phyloP scores from a whole-genome alignment of 2,329 filamentous ascomycete species.

The Aspergillus hortae region DNA sequence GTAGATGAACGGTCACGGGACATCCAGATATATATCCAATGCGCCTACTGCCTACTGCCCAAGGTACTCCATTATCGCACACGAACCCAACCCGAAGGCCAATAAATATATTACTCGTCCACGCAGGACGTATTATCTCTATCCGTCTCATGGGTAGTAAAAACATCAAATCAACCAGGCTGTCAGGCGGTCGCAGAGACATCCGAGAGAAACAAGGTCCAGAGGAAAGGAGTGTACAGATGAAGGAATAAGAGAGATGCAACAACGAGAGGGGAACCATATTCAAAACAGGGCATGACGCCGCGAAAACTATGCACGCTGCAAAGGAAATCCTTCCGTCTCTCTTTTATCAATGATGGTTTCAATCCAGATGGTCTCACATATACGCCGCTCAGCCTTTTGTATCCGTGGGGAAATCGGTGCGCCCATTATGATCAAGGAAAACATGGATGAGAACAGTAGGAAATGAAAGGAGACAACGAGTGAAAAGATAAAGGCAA shows the following conservation, averaged over 20 bases:
- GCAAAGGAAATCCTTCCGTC: constrained; percentile 3
- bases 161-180: constrained; percentile 13
- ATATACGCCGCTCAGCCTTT: constrained; percentile 17
- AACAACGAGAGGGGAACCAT: neutral
- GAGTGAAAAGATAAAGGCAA: constrained; percentile 1
- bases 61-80: neutral
- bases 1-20: no score
- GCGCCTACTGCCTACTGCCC: no score
- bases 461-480: constrained; percentile 6
- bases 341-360: neutral
- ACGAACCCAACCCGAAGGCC: neutral
- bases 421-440: constrained; percentile 13
- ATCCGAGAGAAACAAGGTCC: constrained; percentile 1
- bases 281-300: neutral
- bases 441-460: constrained; percentile 10
- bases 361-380: constrained; percentile 8
- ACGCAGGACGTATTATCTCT: constrained; percentile 16
- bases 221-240: constrained; percentile 2
- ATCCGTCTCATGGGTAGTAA: constrained; percentile 13
- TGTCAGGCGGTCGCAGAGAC: constrained; percentile 1
- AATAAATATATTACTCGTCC: constrained; percentile 9
- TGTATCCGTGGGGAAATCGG: constrained; percentile 10
- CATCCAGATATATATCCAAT: no score
- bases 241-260: constrained; percentile 1
- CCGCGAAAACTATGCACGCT: constrained; percentile 5